Evolutionary conservation across 1,139 yeast genomes (phyloP).

Genomic region (Tardiomyces depauwii): DNA sequence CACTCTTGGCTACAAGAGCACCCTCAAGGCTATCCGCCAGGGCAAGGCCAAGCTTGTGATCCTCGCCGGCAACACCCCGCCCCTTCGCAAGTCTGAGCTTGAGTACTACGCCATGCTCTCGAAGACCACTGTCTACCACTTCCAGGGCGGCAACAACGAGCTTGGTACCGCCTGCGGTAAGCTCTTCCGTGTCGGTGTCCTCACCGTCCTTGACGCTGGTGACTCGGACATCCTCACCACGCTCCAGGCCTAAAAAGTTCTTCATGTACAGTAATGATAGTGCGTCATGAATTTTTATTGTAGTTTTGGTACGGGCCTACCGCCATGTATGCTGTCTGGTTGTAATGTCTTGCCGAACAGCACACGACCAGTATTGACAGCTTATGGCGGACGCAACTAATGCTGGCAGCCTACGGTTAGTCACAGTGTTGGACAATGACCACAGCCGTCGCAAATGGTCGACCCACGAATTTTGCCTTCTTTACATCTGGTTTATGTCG

Average conservation of each 20-base stretch:
- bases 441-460: too few relatives aligned
- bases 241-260: constrained; percentile 13
- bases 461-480: too few relatives aligned
- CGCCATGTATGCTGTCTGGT: too few relatives aligned
- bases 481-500: too few relatives aligned
- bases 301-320: too few relatives aligned
- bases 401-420: too few relatives aligned
- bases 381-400: too few relatives aligned
- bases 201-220: constrained; percentile 96
- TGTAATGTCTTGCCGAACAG: too few relatives aligned
- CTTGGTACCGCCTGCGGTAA: constrained; percentile 99
- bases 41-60: constrained; percentile 98
- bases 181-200: constrained; percentile 99
- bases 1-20: constrained; percentile 99
- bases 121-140: constrained; percentile 96
- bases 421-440: too few relatives aligned
- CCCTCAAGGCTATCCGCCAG: constrained; percentile 96
- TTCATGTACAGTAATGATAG: background rate
- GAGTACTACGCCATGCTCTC: constrained; percentile 99
- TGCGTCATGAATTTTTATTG: background rate
- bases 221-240: constrained; percentile 92
- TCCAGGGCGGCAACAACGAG: constrained; percentile 99
- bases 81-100: constrained; percentile 98
- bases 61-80: constrained; percentile 99
- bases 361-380: too few relatives aligned